Evolutionary conservation across 805 yeast species (phyloP).

Genomic region (Kuraishia hungarica): DNA sequence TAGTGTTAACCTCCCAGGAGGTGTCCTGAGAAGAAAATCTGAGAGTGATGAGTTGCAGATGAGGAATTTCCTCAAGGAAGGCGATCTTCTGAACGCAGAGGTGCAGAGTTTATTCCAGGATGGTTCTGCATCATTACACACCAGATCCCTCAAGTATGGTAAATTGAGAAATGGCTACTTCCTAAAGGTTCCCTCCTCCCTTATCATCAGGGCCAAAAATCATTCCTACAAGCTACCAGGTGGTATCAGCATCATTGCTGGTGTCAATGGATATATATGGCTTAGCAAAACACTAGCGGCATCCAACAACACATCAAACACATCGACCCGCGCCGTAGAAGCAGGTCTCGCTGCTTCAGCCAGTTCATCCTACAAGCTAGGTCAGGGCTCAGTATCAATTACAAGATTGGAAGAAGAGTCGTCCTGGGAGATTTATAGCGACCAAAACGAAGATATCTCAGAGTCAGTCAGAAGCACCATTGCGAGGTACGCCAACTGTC

Average conservation of each 20-base stretch:
- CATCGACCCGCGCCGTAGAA: conserved; percentile 24
- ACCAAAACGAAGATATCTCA: conserved; percentile 71
- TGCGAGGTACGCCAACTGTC: conserved; percentile 76
- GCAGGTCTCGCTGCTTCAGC: conserved; percentile 25
- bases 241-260: conserved; percentile 82
- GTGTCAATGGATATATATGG: conserved; percentile 96
- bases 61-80: conserved; percentile 91
- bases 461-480: conserved; percentile 60
- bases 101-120: conserved; percentile 84
- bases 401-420: conserved; percentile 83
- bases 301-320: conserved; percentile 4
- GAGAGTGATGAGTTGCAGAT: conserved; percentile 95
- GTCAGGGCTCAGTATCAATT: conserved; percentile 56
- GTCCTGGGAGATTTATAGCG: conserved; percentile 92
- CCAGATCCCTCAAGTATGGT: conserved; percentile 92
- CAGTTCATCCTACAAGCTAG: conserved; percentile 34
- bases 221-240: conserved; percentile 91
- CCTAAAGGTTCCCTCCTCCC: conserved; percentile 69
- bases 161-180: conserved; percentile 88
- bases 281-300: conserved; percentile 49
- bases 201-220: conserved; percentile 77
- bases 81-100: conserved; percentile 92
- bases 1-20: conserved; percentile 95
- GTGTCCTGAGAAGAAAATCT: conserved; percentile 85
- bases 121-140: conserved; percentile 90